Evolutionary conservation across 306 rosid species (phyloP).

Genomic region (Senna siamea): DNA sequence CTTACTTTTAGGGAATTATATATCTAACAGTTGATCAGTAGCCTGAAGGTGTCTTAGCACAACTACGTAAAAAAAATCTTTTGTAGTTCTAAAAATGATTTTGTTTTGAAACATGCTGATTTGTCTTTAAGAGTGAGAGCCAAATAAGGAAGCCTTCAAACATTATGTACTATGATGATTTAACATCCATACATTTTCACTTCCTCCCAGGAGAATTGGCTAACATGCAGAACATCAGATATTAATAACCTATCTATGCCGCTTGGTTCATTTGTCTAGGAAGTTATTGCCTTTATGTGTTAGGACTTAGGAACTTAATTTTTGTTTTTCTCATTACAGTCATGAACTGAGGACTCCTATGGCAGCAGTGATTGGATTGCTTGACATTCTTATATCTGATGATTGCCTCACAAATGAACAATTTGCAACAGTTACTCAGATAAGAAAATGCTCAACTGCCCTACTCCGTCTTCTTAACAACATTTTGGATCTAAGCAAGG

Average conservation of each 20-base stretch:
- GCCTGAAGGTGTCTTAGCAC: slow-evolving; percentile 11
- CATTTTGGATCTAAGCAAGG: slow-evolving; percentile 97
- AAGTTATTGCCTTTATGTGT: slow-evolving; percentile 6
- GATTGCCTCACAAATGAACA: slow-evolving; percentile 97
- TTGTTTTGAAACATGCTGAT: too few relatives aligned
- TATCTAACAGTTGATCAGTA: neutral
- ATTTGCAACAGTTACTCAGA: slow-evolving; percentile 85
- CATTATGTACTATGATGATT: neutral
- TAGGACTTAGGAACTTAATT: neutral
- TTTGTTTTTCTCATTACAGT: slow-evolving; percentile 53
- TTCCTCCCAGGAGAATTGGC: neutral
- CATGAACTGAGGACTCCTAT: slow-evolving; percentile 98
- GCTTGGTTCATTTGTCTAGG: slow-evolving; percentile 13
- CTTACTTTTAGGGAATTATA: neutral
- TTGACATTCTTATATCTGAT: slow-evolving; percentile 95
- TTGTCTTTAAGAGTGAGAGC: too few relatives aligned
- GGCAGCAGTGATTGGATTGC: slow-evolving; percentile 98
- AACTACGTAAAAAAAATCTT: too few relatives aligned
- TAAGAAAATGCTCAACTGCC: slow-evolving; percentile 96
- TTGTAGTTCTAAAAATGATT: too few relatives aligned
- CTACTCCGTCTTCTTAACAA: slow-evolving; percentile 95
- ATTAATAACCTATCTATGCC: neutral
- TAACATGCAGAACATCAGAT: neutral
- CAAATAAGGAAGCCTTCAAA: too few relatives aligned
- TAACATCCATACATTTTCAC: slow-evolving; percentile 2